phyloP scores from a whole-genome alignment of 768 basidiomycete species.

The Baorangia bicolor region DNA sequence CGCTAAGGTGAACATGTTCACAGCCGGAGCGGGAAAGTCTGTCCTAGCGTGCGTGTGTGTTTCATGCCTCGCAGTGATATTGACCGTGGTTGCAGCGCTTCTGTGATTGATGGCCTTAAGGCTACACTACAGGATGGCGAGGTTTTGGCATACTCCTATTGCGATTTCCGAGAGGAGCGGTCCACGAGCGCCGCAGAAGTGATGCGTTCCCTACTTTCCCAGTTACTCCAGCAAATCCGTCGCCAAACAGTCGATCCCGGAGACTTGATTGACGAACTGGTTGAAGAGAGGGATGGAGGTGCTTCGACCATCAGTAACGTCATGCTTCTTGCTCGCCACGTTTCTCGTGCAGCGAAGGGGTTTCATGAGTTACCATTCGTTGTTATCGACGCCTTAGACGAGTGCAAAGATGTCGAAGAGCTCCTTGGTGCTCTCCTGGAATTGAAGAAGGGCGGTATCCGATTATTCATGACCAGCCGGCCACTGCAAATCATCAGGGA shows the following conservation, averaged over 20 bases:
- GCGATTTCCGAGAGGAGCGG: background rate
- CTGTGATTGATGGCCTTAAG: background rate
- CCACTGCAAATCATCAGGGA: slow-evolving; percentile 7
- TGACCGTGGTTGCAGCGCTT: background rate
- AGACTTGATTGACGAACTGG: background rate
- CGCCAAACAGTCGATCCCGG: background rate
- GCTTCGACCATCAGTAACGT: background rate
- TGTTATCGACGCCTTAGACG: slow-evolving; percentile 15
- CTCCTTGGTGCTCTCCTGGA: background rate
- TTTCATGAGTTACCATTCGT: background rate
- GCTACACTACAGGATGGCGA: background rate
- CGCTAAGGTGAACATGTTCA: background rate
- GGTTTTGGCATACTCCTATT: background rate
- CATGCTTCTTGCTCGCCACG: background rate
- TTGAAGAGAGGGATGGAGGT: background rate
- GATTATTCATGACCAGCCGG: slow-evolving; percentile 8
- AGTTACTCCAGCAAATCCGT: background rate
- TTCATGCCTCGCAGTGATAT: background rate
- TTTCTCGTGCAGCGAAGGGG: background rate
- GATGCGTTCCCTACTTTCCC: background rate
- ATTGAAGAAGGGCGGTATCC: background rate
- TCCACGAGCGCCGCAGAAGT: background rate
- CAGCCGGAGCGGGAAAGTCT: background rate
- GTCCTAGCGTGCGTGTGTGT: background rate
- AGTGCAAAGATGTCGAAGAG: slow-evolving; percentile 4